Evolutionary conservation across 495 filamentous ascomycete genomes (phyloP).

Genomic region (Cladorrhinum samala): DNA sequence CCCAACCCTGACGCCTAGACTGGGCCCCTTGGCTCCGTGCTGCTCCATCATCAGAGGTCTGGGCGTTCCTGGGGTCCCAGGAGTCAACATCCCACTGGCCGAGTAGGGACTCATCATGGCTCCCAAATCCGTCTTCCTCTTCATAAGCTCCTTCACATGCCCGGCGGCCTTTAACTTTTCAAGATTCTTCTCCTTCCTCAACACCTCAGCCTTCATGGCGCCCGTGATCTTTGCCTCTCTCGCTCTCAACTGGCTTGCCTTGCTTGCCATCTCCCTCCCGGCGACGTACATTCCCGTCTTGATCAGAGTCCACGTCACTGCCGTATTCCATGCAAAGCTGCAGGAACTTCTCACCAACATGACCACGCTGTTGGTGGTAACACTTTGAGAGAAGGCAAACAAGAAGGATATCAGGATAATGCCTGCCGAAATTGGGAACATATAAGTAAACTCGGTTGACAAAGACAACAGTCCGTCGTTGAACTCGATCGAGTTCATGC

Average conservation of each 20-base stretch:
- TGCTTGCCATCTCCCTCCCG: conserved; percentile 8
- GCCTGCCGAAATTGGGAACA: conserved; percentile 29
- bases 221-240: conserved; percentile 15
- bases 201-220: conserved; percentile 21
- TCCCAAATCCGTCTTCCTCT: neutral
- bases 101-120: conserved; percentile 10
- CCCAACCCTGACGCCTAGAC: neutral
- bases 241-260: conserved; percentile 11
- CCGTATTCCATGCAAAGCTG: conserved; percentile 17
- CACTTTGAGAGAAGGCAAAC: conserved; percentile 26
- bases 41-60: conserved; percentile 4
- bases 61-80: conserved; percentile 1
- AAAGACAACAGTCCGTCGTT: conserved; percentile 19
- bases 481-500: conserved; percentile 33
- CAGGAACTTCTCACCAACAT: conserved; percentile 7
- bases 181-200: conserved; percentile 20
- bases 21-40: neutral
- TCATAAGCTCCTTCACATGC: conserved; percentile 11
- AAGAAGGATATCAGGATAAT: conserved; percentile 29
- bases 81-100: neutral
- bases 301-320: conserved; percentile 14
- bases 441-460: conserved; percentile 21
- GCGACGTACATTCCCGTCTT: conserved; percentile 17
- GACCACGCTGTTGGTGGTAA: conserved; percentile 13
- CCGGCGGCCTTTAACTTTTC: conserved; percentile 16